phyloP scores from a whole-genome alignment of 2,329 filamentous ascomycete species.

The Beauveria bassiana region DNA sequence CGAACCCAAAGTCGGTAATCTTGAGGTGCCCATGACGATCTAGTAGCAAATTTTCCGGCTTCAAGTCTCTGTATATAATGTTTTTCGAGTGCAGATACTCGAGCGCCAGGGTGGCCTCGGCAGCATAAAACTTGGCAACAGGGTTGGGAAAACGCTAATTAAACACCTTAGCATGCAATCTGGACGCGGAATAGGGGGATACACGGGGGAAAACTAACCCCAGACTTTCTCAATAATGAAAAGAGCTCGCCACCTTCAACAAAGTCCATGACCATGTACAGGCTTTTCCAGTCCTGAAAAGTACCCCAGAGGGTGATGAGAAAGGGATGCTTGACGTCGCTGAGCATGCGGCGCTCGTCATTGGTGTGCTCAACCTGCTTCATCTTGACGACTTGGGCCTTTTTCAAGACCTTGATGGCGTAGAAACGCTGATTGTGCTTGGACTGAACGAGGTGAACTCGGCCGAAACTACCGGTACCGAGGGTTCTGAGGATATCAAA shows the following conservation, averaged over 20 bases:
- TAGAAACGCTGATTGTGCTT: constrained; percentile 98
- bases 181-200: not conserved
- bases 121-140: constrained; percentile 97
- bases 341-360: constrained; percentile 91
- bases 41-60: constrained; percentile 86
- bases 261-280: constrained; percentile 99
- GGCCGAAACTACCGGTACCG: constrained; percentile 92
- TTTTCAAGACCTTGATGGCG: constrained; percentile 97
- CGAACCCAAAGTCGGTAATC: constrained; percentile 97
- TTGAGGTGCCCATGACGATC: constrained; percentile 92
- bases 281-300: constrained; percentile 88
- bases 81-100: constrained; percentile 93
- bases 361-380: constrained; percentile 99
- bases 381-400: constrained; percentile 98
- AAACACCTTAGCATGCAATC: not conserved
- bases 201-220: constrained; percentile 38
- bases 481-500: constrained; percentile 86
- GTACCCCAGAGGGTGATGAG: constrained; percentile 97
- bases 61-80: constrained; percentile 96
- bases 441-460: constrained; percentile 93
- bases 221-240: constrained; percentile 88
- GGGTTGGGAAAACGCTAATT: constrained; percentile 90
- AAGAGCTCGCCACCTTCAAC: constrained; percentile 97
- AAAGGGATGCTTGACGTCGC: constrained; percentile 95
- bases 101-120: constrained; percentile 89